phyloP scores from a whole-genome alignment of 306 rosid genomes.

The Purshia tridentata region DNA sequence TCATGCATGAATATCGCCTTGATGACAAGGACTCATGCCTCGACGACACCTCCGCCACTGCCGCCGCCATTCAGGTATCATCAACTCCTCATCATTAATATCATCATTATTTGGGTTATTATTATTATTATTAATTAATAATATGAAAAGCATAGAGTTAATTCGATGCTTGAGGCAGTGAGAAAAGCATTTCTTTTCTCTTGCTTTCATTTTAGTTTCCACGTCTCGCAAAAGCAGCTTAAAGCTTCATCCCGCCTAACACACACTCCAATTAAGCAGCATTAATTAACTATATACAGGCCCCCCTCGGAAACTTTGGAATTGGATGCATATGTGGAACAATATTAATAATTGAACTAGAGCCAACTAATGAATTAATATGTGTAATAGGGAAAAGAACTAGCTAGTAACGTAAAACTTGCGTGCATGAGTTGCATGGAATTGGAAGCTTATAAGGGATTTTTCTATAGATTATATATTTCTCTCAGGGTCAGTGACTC shows the following conservation, averaged over 20 bases:
- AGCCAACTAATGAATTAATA: neutral
- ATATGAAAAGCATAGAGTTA: slow-evolving; percentile 51
- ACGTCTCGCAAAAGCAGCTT: slow-evolving; percentile 15
- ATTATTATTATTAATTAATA: no score
- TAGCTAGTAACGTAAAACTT: slow-evolving; percentile 17
- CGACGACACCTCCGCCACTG: slow-evolving; percentile 45
- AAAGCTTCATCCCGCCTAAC: no score
- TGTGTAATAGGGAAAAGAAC: neutral
- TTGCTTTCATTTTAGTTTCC: slow-evolving; percentile 29
- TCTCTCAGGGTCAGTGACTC: neutral
- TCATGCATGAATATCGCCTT: slow-evolving; percentile 96
- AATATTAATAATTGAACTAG: neutral
- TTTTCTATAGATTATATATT: neutral
- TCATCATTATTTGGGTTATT: no score
- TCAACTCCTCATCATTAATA: no score
- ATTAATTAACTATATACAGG: no score
- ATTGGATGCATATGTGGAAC: no score
- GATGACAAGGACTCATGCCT: slow-evolving; percentile 61
- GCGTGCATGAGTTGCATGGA: slow-evolving; percentile 57
- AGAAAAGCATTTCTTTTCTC: slow-evolving; percentile 45
- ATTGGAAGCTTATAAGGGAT: neutral
- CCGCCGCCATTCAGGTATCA: slow-evolving; percentile 69
- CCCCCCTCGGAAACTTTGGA: no score
- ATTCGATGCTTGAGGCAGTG: slow-evolving; percentile 39
- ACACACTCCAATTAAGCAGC: slow-evolving; percentile 9